Conservation (phyloP, 1,284 basidiomycete species). For the Ustilago lituana region DNA sequence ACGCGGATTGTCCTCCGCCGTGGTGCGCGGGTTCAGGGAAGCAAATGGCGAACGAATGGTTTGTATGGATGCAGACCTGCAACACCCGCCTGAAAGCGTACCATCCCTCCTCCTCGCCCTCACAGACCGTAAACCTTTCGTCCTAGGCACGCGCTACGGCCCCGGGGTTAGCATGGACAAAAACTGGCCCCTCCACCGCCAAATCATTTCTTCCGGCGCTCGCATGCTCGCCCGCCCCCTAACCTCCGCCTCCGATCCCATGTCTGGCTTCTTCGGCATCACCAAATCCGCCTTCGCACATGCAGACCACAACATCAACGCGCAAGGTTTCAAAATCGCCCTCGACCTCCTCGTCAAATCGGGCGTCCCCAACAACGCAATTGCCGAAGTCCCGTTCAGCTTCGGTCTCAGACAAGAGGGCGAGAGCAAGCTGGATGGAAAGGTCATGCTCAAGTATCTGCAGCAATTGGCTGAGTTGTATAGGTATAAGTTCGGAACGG, state of each 20-base stretch:
- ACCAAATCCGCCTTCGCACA: slow-evolving; percentile 61
- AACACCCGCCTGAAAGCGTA: slow-evolving; percentile 70
- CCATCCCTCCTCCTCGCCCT: slow-evolving; percentile 68
- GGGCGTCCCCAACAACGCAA: slow-evolving; percentile 23
- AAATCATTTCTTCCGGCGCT: slow-evolving; percentile 70
- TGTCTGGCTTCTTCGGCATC: slow-evolving; percentile 71
- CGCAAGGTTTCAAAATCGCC: slow-evolving; percentile 50
- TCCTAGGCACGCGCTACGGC: slow-evolving; percentile 70
- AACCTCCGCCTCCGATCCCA: slow-evolving; percentile 70
- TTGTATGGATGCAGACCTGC: slow-evolving; percentile 71
- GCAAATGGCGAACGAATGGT: slow-evolving; percentile 69
- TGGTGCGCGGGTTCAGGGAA: slow-evolving; percentile 70
- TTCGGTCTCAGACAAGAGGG: slow-evolving; percentile 45
- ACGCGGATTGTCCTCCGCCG: slow-evolving; percentile 70
- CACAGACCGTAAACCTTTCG: slow-evolving; percentile 67
- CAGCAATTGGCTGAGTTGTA: slow-evolving; percentile 43
- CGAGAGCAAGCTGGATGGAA: slow-evolving; percentile 43
- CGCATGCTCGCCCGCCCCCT: slow-evolving; percentile 69
- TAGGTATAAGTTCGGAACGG: slow-evolving; percentile 33
- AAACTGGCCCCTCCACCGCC: slow-evolving; percentile 70
- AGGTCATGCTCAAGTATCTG: slow-evolving; percentile 52
- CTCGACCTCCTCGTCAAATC: slow-evolving; percentile 48
- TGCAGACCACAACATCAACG: slow-evolving; percentile 42
- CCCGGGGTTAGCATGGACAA: slow-evolving; percentile 70
- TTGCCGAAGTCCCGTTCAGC: slow-evolving; percentile 45